Base-by-base conservation (phyloP, 2,329 filamentous ascomycete genomes). In the Diplodia intermedia region DNA sequence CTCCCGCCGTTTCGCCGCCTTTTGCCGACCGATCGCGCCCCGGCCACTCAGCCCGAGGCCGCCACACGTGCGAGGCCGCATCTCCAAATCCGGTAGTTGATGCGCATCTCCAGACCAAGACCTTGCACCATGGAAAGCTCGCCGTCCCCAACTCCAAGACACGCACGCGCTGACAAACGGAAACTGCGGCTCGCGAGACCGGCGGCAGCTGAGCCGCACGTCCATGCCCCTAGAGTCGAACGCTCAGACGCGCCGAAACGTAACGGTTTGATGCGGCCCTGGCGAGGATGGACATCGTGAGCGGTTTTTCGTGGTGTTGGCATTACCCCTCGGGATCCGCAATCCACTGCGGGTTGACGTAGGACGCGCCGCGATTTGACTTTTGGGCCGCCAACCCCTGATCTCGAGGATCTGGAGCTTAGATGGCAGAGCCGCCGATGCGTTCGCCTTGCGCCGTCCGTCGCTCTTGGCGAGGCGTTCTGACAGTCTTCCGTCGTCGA, bases 261-360 rank as follows among this genome's bases (percentile, higher is more conserved):
- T 61, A 31, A 57, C 18, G 8, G 0, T 49, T 61, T 49, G 56
- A 38, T 47, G 38, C 38, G 29, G 38, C n/a, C 26, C 15, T 29
- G 55, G 40, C 26, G 56, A 47, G 6, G 56, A 47, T 20, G 11
- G n/a, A 29, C 57, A 62, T 62, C 57, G 57, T 49, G 57, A 62
- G 57, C 57, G 57, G 38, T 23, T 62, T 61, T 61, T 36, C 38
- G n/a, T 62, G 60, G 60, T 63, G 60, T 63, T 63, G 60, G 60
- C 47, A 63, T 63, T 63, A 50, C 60, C 60, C 43, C 60, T 63
- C 31, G 47, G 47, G 43, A 36, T 52, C 60, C 60, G 60, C 60
- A 63, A 52, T 63, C 60, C 18, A 15, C 18, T 20, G 43, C 60
- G 29, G 14, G 23, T 52, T 63, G 47, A 63, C 60, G 60, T 63